These are phyloP conservation scores for Lachancea mirantina DNA, from an alignment of 805 yeast genomes.

Conservation along the genomic window DNA sequence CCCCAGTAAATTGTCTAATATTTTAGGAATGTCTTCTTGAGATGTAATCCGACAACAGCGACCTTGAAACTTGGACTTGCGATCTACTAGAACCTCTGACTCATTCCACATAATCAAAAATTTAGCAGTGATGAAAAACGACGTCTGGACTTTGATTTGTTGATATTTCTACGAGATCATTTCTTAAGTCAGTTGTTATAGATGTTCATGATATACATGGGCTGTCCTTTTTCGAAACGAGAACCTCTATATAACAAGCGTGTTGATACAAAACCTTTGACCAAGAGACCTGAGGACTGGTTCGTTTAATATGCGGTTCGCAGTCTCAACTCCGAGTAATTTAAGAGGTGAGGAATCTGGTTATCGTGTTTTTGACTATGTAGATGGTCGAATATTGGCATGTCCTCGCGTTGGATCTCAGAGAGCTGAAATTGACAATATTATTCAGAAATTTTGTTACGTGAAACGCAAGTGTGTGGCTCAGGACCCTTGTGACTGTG, in stretches of 20 bases:
- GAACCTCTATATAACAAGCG: too few species aligned
- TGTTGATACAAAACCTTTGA: too few species aligned
- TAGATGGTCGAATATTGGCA: slow-evolving; percentile 7
- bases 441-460: slow-evolving; percentile 24
- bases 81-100: slow-evolving; percentile 37
- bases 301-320: slow-evolving; percentile 11
- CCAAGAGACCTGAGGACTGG: too few species aligned
- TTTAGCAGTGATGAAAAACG: too few species aligned
- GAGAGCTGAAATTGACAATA: slow-evolving; percentile 13
- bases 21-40: slow-evolving; percentile 36
- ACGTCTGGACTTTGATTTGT: too few species aligned
- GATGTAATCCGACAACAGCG: slow-evolving; percentile 39
- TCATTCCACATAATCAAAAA: slow-evolving; percentile 32
- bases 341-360: slow-evolving; percentile 16
- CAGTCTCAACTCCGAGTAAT: slow-evolving; percentile 22
- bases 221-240: background rate
- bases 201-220: background rate
- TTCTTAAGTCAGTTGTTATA: background rate
- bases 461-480: slow-evolving; percentile 15
- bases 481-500: slow-evolving; percentile 4
- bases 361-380: slow-evolving; percentile 16
- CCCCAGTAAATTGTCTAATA: slow-evolving; percentile 37
- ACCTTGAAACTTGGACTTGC: slow-evolving; percentile 64
- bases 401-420: background rate
- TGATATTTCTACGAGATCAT: too few species aligned